A percentile compares a stretch with the other conserved stretches of the same genome.
Conservation (phyloP, 192 early-diverging fungal genomes). For the Ramicandelaber brevisporus region DNA sequence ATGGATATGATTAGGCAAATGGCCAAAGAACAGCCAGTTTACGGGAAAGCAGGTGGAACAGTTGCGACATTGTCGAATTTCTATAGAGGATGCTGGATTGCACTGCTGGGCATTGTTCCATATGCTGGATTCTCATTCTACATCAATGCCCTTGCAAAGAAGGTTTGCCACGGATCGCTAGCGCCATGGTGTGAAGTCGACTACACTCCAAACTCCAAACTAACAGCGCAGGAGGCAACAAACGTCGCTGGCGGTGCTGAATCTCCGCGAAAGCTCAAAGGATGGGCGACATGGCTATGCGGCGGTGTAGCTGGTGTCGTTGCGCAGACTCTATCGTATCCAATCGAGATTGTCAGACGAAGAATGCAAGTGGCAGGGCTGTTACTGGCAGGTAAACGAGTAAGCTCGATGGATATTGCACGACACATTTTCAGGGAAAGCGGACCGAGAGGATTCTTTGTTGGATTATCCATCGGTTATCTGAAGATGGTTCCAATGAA, state of each 20-base stretch:
- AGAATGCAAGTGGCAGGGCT: conserved; percentile 61
- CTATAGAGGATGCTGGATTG: conserved; percentile 78
- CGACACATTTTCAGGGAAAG: conserved; percentile 29
- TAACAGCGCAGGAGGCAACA: conserved; percentile 2
- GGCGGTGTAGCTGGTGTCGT: conserved; percentile 67
- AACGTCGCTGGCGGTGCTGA: conserved; percentile 19
- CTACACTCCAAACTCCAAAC: too few species aligned
- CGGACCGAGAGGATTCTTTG: conserved; percentile 74
- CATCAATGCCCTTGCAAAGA: too few species aligned
- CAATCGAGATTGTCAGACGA: conserved; percentile 71
- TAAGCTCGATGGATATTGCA: conserved; percentile 28
- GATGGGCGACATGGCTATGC: conserved; percentile 49
- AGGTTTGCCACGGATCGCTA: too few species aligned
- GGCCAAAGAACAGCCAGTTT: too few species aligned
- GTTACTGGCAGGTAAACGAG: conserved; percentile 18
- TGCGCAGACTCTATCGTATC: conserved; percentile 73
- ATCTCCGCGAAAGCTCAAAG: conserved; percentile 23
- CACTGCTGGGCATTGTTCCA: conserved; percentile 79
- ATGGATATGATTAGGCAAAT: conserved; percentile 2
- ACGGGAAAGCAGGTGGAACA: too few species aligned
- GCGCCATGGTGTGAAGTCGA: too few species aligned
- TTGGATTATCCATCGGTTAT: conserved; percentile 92
- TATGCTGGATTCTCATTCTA: conserved; percentile 92
- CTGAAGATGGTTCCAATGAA: conserved; percentile 88
- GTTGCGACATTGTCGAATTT: conserved; percentile 41